Evolutionary conservation across 768 basidiomycete species (phyloP), one percentile per base, ranked within the genome.

Genomic region (Royoungia palumana): DNA sequence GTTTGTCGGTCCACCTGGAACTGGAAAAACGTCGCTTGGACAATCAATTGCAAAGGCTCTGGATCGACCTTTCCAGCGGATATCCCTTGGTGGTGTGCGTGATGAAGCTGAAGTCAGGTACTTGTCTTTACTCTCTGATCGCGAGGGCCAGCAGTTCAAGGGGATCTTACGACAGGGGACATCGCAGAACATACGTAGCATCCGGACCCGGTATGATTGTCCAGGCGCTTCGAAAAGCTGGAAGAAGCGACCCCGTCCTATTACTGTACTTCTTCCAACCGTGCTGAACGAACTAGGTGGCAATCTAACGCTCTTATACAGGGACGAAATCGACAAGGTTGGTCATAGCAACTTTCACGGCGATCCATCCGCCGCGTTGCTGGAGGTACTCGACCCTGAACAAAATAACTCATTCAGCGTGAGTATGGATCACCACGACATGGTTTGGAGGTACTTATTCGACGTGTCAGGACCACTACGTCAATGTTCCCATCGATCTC

Each of bases 371-470:
- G 94, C 94, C 34, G 94, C 94, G 0, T 67, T 97, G 51, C 70
- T 97, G 5, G 94, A 97, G 60, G 92, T 94, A 0, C 75, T 97
- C 44, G 94, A 96, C 63, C 94, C 94, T 0, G 94, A 96, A 64
- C 92, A 95, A 67, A 94, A 94, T 53, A 79, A 87, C 61, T 76
- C 81, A 0, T 90, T 90, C 62, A 88, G 86, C 62, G 87, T 83
- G 44, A 52, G 78, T 66, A 37, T 21, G 35, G 3, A 3, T 42
- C 6, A 16, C 44, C 27, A 12, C 36, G 9, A 17, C 30, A 41
- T 22, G 35, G 17, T 41, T 32, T 8, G 13, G 25, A 14, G 17
- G 17, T 13, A 22, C 45, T 45, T 7, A 49, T 35, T 8, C 55
- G n/a, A 13, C 1, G 34, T 17, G 4, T 25, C 59, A 90, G 81